phyloP scores from a whole-genome alignment of 495 filamentous ascomycete genomes.

The Copromyces sp. region DNA sequence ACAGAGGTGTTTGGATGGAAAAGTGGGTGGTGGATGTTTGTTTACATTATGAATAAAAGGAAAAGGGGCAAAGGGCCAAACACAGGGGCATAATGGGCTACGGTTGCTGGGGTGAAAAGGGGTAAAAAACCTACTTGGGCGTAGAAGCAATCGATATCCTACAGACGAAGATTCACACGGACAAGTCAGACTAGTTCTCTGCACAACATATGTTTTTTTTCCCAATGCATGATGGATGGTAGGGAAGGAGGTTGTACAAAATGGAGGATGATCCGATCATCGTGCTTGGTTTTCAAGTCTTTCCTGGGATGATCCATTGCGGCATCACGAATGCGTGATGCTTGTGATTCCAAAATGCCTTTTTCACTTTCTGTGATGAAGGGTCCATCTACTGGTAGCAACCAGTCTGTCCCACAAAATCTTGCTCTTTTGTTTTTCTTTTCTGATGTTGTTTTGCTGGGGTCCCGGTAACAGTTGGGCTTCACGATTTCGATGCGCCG shows the following conservation, averaged over 20 bases:
- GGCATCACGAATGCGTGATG: neutral
- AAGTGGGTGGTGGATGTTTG: neutral
- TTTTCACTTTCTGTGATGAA: neutral
- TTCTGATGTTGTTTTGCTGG: neutral
- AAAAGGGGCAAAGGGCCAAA: neutral
- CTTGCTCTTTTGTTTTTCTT: too few relatives aligned
- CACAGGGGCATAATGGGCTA: neutral
- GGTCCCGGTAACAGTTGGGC: neutral
- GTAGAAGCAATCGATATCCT: conserved; percentile 95
- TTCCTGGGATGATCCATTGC: conserved; percentile 11
- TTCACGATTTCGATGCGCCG: neutral
- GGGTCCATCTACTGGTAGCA: neutral
- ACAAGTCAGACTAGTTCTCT: conserved; percentile 6
- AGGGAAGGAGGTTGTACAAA: conserved; percentile 45
- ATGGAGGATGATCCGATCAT: conserved; percentile 67
- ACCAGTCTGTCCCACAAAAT: neutral
- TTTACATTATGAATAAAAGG: neutral
- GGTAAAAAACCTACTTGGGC: conserved; percentile 48
- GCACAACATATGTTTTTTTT: neutral
- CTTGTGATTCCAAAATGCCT: neutral
- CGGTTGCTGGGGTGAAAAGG: neutral
- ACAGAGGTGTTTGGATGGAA: neutral
- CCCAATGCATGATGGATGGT: neutral
- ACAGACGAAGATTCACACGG: neutral
- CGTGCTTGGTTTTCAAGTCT: conserved; percentile 38